These are phyloP conservation scores for Pseudomonodictys pantanalensis DNA, from an alignment of 495 filamentous ascomycete species.

Conservation along the genomic window DNA sequence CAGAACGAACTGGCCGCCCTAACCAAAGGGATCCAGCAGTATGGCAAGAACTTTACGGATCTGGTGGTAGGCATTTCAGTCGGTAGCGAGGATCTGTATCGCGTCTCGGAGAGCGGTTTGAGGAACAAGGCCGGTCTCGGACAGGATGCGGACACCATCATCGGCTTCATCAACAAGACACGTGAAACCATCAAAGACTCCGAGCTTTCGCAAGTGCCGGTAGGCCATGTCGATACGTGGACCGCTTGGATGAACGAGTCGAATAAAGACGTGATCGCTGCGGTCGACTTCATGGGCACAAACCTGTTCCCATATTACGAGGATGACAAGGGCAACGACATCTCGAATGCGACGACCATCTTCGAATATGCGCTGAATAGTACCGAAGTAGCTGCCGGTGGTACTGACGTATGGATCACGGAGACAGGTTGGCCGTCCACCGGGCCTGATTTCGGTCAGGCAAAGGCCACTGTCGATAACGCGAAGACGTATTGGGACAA, in stretches of 20 bases:
- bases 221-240: constrained; percentile 95
- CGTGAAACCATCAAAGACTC: constrained; percentile 13
- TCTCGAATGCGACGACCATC: constrained; percentile 32
- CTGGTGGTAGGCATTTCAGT: constrained; percentile 79
- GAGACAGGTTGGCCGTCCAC: constrained; percentile 53
- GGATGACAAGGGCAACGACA: constrained; percentile 42
- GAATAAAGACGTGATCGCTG: constrained; percentile 65
- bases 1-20: constrained; percentile 64
- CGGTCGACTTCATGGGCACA: constrained; percentile 52
- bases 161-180: constrained; percentile 15
- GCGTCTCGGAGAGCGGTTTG: constrained; percentile 57
- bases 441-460: constrained; percentile 40
- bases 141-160: constrained; percentile 5
- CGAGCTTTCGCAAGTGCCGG: constrained; percentile 43
- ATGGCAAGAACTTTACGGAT: constrained; percentile 56
- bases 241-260: constrained; percentile 73
- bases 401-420: constrained; percentile 54
- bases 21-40: constrained; percentile 55
- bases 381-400: constrained; percentile 39
- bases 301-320: constrained; percentile 57
- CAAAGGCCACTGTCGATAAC: constrained; percentile 25
- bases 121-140: constrained; percentile 13
- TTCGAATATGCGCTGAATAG: constrained; percentile 13
- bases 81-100: constrained; percentile 82
- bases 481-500: constrained; percentile 31